phyloP scores from a whole-genome alignment of 2,329 filamentous ascomycete species.

The Epicoccum sorghinum region DNA sequence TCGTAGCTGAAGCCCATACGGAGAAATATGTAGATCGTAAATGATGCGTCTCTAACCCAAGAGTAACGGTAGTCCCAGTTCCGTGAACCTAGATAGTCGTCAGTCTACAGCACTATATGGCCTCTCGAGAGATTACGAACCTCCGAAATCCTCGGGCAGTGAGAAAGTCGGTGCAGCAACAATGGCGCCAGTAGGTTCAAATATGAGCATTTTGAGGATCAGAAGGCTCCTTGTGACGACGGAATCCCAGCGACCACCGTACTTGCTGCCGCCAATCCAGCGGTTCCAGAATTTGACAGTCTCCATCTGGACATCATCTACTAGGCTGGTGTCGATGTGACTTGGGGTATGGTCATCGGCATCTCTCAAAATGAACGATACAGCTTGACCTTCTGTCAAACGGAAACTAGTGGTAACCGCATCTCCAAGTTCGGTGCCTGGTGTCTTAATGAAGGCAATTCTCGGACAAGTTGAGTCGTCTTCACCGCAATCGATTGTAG shows the following conservation, averaged over 20 bases:
- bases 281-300: conserved; percentile 75
- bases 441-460: conserved; percentile 62
- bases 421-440: conserved; percentile 63
- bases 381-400: conserved; percentile 68
- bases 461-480: conserved; percentile 57
- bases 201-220: conserved; percentile 77
- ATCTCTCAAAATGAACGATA: conserved; percentile 72
- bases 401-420: conserved; percentile 67
- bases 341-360: conserved; percentile 61
- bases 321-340: conserved; percentile 62
- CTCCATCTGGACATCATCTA: conserved; percentile 69
- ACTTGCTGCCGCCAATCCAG: conserved; percentile 74
- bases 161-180: conserved; percentile 79
- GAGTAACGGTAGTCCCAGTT: conserved; percentile 76
- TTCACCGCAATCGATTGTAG: conserved; percentile 68
- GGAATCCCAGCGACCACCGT: conserved; percentile 75
- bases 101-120: not conserved
- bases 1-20: conserved; percentile 77
- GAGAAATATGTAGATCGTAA: conserved; percentile 77
- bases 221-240: conserved; percentile 73
- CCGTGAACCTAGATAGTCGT: conserved; percentile 51
- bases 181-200: conserved; percentile 79
- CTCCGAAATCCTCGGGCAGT: conserved; percentile 67
- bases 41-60: conserved; percentile 79
- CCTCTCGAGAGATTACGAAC: conserved; percentile 6